Conservation (phyloP, 2,329 filamentous ascomycete genomes). For the Colletotrichum eleusines region DNA sequence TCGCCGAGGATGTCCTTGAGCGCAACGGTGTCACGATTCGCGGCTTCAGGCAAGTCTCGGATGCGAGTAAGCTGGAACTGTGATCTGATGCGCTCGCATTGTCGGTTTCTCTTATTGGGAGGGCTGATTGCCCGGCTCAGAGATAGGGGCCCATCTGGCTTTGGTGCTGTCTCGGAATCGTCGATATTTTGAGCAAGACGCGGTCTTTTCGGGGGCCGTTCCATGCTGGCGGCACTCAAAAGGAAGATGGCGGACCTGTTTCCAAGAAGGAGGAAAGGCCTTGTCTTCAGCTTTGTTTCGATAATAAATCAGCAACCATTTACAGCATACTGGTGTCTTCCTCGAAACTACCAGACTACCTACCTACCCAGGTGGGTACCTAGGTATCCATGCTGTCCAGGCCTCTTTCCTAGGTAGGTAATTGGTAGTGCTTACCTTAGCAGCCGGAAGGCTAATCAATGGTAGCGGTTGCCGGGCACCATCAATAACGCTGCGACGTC, state of each 20-base stretch:
- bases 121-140: slow-evolving; percentile 60
- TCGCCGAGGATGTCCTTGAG: slow-evolving; percentile 78
- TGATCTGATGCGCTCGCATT: slow-evolving; percentile 59
- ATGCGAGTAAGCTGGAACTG: slow-evolving; percentile 81
- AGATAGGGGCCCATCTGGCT: slow-evolving; percentile 44
- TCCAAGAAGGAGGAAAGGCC: not conserved
- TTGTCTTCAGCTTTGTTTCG: not conserved
- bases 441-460: not conserved
- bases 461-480: not conserved
- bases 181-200: slow-evolving; percentile 34
- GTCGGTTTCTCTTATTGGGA: slow-evolving; percentile 52
- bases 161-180: not conserved
- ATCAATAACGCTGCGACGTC: not conserved
- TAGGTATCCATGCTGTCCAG: too few relatives aligned
- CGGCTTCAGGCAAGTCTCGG: slow-evolving; percentile 67
- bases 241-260: not conserved
- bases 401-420: not conserved
- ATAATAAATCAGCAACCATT: not conserved
- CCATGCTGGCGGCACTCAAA: slow-evolving; percentile 46
- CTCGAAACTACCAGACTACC: not conserved
- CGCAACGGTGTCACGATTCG: slow-evolving; percentile 75
- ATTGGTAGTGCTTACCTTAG: not conserved
- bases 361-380: too few relatives aligned
- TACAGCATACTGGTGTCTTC: not conserved
- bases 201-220: slow-evolving; percentile 49